Evolutionary conservation across 2,329 filamentous ascomycete species (phyloP), one percentile per base, ranked within the genome.

Genomic region (Ploettnerulaceae sp.): DNA sequence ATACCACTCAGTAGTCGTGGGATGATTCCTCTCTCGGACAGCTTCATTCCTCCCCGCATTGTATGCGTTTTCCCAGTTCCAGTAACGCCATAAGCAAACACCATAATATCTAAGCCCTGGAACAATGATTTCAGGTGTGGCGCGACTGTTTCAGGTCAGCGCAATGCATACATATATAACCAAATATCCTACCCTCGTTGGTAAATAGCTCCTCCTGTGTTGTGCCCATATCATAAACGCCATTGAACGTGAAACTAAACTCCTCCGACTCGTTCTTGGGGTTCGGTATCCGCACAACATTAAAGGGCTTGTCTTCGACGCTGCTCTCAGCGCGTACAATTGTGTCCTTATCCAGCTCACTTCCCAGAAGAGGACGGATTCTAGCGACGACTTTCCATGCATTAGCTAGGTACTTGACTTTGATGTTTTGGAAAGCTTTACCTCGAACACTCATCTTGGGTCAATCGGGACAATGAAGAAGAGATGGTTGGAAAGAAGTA

Each of bases 41-140:
- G 74, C 63, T 85, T 86, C 67, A 94, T 79, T 29, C 90, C 90
- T 55, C 90, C 90, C 54, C 90, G 83, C 89, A 96, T 95, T 2
- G 90, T 96, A 68, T 95, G 88, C 49, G 90, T 96, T 70, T 96
- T 96, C 46, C 90, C 90, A 0, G 89, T 95, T 36, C 90, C 90
- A 0, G 90, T 95, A 49, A 91, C 88, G 51, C 90, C 90, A 64
- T 96, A 95, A 21, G 90, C 89, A 63, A 96, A 95, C 47, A 95
- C 79, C 8, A 89, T 95, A 32, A 91, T 79, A 68, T 94, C 87
- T 63, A 89, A 81, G 48, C 88, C 93, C 67, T 84, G 83, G 69
- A 97, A 96, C 7, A 97, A 79, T 45, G 93, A 86, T 66, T 95
- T 96, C 53, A 96, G 74, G 40, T 90, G 89, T 1, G 91, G 89